phyloP scores from a whole-genome alignment of 371 early-diverging fungal genomes.

The Funneliformis caledonium region DNA sequence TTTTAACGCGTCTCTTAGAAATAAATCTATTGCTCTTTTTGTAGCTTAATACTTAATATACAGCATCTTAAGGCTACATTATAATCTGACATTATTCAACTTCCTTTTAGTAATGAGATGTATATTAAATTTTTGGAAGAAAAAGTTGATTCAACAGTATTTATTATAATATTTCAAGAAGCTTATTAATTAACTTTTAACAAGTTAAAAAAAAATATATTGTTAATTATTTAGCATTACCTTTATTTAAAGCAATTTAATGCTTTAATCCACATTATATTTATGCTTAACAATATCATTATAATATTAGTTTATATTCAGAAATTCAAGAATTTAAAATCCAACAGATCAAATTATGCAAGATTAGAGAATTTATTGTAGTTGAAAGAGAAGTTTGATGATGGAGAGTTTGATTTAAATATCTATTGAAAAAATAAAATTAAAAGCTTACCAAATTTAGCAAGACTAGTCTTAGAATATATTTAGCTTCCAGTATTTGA shows the following conservation, averaged over 20 bases:
- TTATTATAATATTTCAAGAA: background rate
- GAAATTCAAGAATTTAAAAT: slow-evolving; percentile 6
- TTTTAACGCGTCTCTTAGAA: too few relatives aligned
- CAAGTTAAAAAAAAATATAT: background rate
- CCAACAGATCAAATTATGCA: background rate
- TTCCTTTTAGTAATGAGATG: background rate
- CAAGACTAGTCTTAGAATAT: slow-evolving; percentile 9
- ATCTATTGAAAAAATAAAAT: background rate
- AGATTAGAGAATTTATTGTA: slow-evolving; percentile 20
- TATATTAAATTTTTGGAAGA: background rate
- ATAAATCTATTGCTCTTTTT: too few relatives aligned
- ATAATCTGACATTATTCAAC: too few relatives aligned
- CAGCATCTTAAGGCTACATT: too few relatives aligned
- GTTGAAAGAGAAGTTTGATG: background rate
- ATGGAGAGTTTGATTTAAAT: slow-evolving; percentile 12
- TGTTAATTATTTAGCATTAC: background rate
- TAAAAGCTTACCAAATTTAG: background rate
- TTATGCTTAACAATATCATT: background rate
- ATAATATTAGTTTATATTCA: slow-evolving; percentile 10
- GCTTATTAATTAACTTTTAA: background rate
- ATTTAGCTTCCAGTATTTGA: background rate
- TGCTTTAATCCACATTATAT: slow-evolving; percentile 15
- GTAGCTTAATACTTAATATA: too few relatives aligned
- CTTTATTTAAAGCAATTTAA: slow-evolving; percentile 2
- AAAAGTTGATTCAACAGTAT: background rate